Percentiles rank a stretch among this genome's conserved stretches.
These are phyloP conservation scores for Claviceps quebecensis DNA, from an alignment of 2,329 filamentous ascomycete genomes.

Conservation along the genomic window DNA sequence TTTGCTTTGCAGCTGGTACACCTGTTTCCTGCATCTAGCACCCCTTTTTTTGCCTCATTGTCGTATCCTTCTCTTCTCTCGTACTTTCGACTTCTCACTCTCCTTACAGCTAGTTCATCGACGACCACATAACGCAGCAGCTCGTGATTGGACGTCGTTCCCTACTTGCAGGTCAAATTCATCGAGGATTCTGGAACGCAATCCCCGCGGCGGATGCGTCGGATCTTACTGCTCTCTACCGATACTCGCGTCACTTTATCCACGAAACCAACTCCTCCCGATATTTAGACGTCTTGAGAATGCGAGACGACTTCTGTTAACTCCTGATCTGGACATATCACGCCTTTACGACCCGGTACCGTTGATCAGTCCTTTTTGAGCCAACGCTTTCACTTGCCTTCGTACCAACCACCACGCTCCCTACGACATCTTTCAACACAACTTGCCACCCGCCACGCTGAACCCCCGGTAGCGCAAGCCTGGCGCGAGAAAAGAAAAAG, in stretches of 20 bases:
- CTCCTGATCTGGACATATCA: neutral
- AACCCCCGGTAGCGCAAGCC: neutral
- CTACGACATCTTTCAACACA: neutral
- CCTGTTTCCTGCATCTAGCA: neutral
- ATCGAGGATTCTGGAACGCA: neutral
- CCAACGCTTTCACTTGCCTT: neutral
- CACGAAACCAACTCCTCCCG: neutral
- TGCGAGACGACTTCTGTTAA: slow-evolving; percentile 2
- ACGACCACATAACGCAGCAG: neutral
- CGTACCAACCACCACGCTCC: neutral
- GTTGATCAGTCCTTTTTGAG: neutral
- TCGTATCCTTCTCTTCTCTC: neutral
- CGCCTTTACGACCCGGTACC: neutral
- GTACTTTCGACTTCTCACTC: neutral
- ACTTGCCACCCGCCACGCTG: neutral
- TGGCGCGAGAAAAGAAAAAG: neutral
- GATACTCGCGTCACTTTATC: neutral
- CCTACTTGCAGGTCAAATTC: neutral
- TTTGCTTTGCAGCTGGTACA: neutral
- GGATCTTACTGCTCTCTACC: neutral
- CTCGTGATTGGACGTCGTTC: neutral
- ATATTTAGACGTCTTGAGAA: slow-evolving; percentile 1
- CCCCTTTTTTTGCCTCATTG: neutral
- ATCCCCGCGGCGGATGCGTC: neutral
- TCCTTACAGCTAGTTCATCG: neutral